Evolutionary conservation across 495 filamentous ascomycete species (phyloP).

Genomic region (Oleoguttula mirabilis): DNA sequence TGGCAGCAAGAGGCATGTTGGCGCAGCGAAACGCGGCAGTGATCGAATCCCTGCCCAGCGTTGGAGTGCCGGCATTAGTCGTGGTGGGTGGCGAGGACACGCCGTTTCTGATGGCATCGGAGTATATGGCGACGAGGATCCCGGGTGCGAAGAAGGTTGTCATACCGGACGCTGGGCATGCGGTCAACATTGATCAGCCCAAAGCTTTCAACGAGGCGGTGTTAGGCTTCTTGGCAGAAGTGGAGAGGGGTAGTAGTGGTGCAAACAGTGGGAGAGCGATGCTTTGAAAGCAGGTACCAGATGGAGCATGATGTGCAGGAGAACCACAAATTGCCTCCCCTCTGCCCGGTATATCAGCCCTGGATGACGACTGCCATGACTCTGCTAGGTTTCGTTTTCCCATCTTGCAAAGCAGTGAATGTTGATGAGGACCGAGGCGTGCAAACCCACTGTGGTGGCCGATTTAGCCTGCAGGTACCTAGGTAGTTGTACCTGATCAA

Average conservation of each 20-base stretch:
- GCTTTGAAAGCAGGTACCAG: not conserved
- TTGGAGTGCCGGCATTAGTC: conserved; percentile 16
- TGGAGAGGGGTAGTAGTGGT: too few species aligned
- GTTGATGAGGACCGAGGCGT: too few species aligned
- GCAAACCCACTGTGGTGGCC: too few species aligned
- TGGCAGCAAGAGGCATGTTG: conserved; percentile 20
- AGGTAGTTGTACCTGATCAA: too few species aligned
- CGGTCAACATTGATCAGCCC: conserved; percentile 20
- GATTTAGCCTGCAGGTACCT: too few species aligned
- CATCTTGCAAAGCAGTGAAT: too few species aligned
- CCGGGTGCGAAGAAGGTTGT: conserved; percentile 18
- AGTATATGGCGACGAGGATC: conserved; percentile 22
- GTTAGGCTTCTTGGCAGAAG: conserved; percentile 10
- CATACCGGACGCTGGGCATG: conserved; percentile 19
- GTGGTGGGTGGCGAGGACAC: conserved; percentile 19
- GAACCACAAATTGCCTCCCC: conserved; percentile 1
- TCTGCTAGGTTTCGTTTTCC: too few species aligned
- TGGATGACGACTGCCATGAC: too few species aligned
- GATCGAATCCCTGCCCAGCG: conserved; percentile 15
- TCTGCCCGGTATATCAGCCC: too few species aligned
- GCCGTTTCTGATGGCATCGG: conserved; percentile 15
- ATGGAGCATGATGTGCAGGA: not conserved
- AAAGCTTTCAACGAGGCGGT: conserved; percentile 13
- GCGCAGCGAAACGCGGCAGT: conserved; percentile 14
- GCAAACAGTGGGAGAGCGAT: not conserved